These are phyloP conservation scores for Fusarium tanahbumbuense DNA, from an alignment of 2,329 filamentous ascomycete species.

Conservation along the genomic window DNA sequence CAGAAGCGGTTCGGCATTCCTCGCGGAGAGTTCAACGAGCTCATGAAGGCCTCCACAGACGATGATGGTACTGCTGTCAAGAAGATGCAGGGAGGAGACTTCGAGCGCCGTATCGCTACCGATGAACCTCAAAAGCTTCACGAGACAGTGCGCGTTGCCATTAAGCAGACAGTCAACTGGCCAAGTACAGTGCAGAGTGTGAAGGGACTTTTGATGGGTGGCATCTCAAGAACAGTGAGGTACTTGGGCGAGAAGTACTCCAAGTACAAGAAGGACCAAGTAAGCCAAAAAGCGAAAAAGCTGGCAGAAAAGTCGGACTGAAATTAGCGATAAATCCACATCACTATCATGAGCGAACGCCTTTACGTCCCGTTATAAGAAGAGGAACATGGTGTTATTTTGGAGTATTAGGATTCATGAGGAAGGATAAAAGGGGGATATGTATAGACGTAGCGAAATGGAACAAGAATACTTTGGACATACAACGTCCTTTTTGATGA, in stretches of 20 bases:
- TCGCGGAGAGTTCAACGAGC: conserved; percentile 81
- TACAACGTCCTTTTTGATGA: conserved; percentile 21
- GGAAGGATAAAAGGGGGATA: conserved; percentile 5
- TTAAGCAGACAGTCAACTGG: conserved; percentile 91
- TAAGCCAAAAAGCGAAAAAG: conserved; percentile 40
- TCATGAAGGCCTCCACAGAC: conserved; percentile 82
- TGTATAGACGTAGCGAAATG: conserved; percentile 30
- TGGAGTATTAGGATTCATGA: conserved; percentile 25
- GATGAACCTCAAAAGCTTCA: conserved; percentile 75
- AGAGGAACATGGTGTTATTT: conserved; percentile 13
- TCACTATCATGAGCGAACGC: not conserved
- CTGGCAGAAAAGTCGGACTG: conserved; percentile 38
- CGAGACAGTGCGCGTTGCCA: conserved; percentile 77
- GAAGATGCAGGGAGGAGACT: conserved; percentile 81
- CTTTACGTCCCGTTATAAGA: conserved; percentile 3
- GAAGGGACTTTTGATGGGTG: conserved; percentile 86
- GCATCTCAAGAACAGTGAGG: conserved; percentile 73
- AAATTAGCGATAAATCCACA: not conserved
- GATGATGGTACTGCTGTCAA: conserved; percentile 76
- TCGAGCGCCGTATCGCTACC: conserved; percentile 85
- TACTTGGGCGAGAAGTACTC: conserved; percentile 86
- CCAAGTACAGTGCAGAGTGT: conserved; percentile 88
- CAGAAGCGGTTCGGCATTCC: conserved; percentile 91
- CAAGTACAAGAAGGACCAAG: conserved; percentile 67
- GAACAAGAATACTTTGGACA: conserved; percentile 10